Base-by-base conservation (phyloP, 2,329 filamentous ascomycete genomes). In the Penicillium concentricum region DNA sequence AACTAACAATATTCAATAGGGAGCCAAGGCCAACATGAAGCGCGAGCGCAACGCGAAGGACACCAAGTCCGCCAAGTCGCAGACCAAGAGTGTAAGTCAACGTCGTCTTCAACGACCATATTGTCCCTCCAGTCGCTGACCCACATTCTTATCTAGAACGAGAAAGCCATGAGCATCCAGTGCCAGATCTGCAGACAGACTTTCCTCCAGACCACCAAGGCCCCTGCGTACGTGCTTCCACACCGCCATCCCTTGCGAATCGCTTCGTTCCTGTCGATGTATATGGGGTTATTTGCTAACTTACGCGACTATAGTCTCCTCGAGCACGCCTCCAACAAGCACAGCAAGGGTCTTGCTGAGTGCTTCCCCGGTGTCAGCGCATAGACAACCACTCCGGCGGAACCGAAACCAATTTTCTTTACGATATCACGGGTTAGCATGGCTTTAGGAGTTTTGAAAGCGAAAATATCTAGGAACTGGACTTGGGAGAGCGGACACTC, bases 131-230 rank as follows among this genome's bases (percentile, higher is more conserved):
- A 43, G 16, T 56, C 39, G 24, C 59, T 62, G 20, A 54, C 52
- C 43, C 37, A 44, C 20, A 48, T 38, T 15, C 18, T n/a, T 35
- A 24, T 58, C 51, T 64, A 90, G 87, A 92, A 92, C 78, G 81
- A 83, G 66, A 81, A 87, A 65, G 89, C 89, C 58, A 89, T 86
- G 80, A 87, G 84, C 70, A 90, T 92, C 75, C 87, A 90, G 75
- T 92, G 89, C 82, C 78, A 84, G 64, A 80, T 86, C 69, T 92
- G 89, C 87, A 89, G 87, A 77, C 84, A 87, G 66, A 89, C 88
- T 30, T 92, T 92, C 79, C 82, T 92, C 66, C 87, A 88, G 80
- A 92, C 89, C 35, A 88, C 87, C 59, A 87, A 88, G 71, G 85
- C 82, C 60, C 87, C 87, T 68, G 86, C 88, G 64, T 67, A 56